Conservation (phyloP, 2,329 filamentous ascomycete species). For the Rhynchosporium agropyri region DNA sequence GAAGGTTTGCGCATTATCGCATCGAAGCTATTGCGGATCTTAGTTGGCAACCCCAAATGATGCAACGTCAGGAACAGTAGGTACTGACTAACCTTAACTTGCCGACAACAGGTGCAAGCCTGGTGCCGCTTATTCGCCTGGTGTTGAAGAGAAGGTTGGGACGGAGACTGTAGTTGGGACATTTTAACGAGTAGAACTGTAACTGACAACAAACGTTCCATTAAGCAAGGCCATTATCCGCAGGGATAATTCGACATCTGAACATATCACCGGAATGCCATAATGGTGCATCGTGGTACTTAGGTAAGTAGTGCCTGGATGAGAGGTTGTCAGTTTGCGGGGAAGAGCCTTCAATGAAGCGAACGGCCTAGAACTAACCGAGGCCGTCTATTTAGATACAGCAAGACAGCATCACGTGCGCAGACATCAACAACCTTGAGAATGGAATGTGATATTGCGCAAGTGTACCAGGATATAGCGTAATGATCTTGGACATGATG, state of each 20-base stretch:
- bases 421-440: neutral
- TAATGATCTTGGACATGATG: too few relatives aligned
- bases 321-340: constrained; percentile 3
- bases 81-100: constrained; percentile 24
- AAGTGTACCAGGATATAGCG: neutral
- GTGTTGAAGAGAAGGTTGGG: constrained; percentile 4
- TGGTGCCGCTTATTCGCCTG: constrained; percentile 5
- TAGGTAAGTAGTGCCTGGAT: neutral
- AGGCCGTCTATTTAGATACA: neutral
- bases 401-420: neutral
- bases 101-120: constrained; percentile 26
- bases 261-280: neutral
- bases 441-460: neutral
- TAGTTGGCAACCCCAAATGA: neutral
- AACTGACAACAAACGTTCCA: neutral
- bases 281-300: neutral
- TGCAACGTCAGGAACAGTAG: neutral
- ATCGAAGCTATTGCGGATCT: constrained; percentile 18
- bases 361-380: neutral
- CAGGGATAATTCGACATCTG: neutral
- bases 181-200: neutral
- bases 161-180: constrained; percentile 2
- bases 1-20: constrained; percentile 22
- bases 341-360: neutral
- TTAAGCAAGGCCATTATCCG: neutral